Conservation (phyloP, 768 basidiomycete species). For the Phlebiopsis flavidoalba region DNA sequence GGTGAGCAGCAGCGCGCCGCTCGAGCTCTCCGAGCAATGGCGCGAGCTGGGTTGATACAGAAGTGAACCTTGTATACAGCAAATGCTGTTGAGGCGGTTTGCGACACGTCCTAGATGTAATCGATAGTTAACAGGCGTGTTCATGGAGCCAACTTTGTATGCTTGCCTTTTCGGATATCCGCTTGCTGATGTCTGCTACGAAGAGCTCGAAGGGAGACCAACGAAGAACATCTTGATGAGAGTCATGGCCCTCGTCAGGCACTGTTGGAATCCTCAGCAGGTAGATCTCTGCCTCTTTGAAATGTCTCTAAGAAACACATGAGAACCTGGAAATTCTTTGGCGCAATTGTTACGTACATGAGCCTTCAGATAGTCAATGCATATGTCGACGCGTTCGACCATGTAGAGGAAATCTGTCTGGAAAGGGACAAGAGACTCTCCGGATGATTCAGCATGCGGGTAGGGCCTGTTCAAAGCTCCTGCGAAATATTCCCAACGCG, state of each 20-base stretch:
- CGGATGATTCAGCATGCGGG: constrained; percentile 93
- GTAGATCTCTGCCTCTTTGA: constrained; percentile 89
- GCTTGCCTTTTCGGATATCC: constrained; percentile 67
- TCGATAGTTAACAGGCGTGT: background rate
- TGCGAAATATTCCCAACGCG: constrained; percentile 89
- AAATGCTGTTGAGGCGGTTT: constrained; percentile 79
- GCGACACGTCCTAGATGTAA: constrained; percentile 61
- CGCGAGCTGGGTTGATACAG: constrained; percentile 63
- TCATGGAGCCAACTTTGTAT: background rate
- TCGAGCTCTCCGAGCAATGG: constrained; percentile 86
- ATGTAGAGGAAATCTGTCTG: constrained; percentile 91
- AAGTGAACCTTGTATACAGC: constrained; percentile 83
- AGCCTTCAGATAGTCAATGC: constrained; percentile 82
- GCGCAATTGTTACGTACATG: constrained; percentile 54
- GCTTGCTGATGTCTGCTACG: constrained; percentile 72
- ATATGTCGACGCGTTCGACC: constrained; percentile 94
- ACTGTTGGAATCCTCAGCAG: constrained; percentile 97
- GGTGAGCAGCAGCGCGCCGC: constrained; percentile 65
- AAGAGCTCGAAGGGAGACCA: constrained; percentile 72
- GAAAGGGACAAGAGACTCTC: constrained; percentile 83
- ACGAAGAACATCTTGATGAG: constrained; percentile 97
- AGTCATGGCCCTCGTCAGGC: constrained; percentile 97
- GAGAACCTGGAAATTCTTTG: background rate
- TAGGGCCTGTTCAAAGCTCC: constrained; percentile 89
- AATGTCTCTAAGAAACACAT: constrained; percentile 61